These are phyloP conservation scores for Leccinum uliginosum DNA, from an alignment of 768 basidiomycete species.

Conservation along the genomic window DNA sequence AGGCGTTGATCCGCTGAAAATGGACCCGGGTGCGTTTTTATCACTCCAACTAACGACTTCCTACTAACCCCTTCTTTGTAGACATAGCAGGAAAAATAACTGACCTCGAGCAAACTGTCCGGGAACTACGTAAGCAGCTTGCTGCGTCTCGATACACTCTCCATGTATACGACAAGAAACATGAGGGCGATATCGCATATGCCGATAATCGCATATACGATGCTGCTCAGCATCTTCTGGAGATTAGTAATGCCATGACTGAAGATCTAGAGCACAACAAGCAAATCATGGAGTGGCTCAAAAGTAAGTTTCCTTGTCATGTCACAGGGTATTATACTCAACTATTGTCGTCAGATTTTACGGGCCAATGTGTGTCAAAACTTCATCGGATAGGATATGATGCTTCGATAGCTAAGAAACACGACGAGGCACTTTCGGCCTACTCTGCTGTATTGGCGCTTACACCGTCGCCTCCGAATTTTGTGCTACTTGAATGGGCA, in stretches of 20 bases:
- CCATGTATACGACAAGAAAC: background rate
- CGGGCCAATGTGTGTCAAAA: background rate
- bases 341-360: background rate
- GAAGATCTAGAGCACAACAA: background rate
- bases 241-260: background rate
- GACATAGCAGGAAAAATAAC: background rate
- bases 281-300: background rate
- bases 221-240: background rate
- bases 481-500: background rate
- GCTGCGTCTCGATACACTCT: background rate
- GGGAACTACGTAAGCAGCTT: background rate
- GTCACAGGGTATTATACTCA: background rate
- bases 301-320: background rate
- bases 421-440: background rate
- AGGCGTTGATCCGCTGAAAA: background rate
- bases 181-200: background rate
- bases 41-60: background rate
- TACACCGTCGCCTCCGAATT: background rate
- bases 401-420: background rate
- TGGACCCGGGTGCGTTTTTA: background rate
- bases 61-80: background rate
- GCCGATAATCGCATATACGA: background rate
- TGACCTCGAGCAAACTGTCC: background rate
- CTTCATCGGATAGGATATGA: background rate
- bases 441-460: background rate